Evolutionary conservation across 257 asterid species (phyloP), one percentile per base, ranked within the genome.

Genomic region (Przewalskia tangutica): DNA sequence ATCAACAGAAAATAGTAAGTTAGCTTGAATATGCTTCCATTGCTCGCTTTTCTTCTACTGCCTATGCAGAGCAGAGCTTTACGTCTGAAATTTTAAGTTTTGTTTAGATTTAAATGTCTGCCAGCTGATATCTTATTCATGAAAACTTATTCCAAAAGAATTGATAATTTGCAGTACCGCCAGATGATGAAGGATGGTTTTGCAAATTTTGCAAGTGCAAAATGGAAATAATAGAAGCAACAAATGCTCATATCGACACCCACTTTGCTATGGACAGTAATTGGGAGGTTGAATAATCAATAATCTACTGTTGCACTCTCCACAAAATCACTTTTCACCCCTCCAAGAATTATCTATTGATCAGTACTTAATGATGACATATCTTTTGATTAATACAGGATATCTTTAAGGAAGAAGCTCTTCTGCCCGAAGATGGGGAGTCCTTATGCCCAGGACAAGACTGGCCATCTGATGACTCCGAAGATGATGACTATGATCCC

Each of bases 391-490:
- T 81, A 77, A 81, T 75, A 84, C 91, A 94, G 98, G 97, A 93
- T 83, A 86, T 96, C 79, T 96, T 96, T 87, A 93, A 91, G 88
- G 98, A 93, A 89, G 99, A 96, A 89, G 98, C 98, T 86, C 86
- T 85, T 82, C 89, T 89, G 44, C 97, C 94, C 40, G 94, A 91
- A 80, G 93, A 86, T 66, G 90, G 86, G 85, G 93, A 86, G 85
- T 84, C 91, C 34, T 80, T 90, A 48, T 86, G 83, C 84, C 89
- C 84, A 18, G 94, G 89, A 82, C 95, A 92, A 78, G 97, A 92
- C 79, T 96, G 97, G 99, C 99, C 99, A 11, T 94, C 98, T 5
- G 99, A 96, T 86, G 99, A 96, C 85, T 96, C 99, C 58, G 91
- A 91, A 86, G 99, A 96, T 81, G 93, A 84, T 86, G 98, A 96